Evolutionary conservation across 148 eudicot species (phyloP).

Genomic region (Persicaria maculosa): DNA sequence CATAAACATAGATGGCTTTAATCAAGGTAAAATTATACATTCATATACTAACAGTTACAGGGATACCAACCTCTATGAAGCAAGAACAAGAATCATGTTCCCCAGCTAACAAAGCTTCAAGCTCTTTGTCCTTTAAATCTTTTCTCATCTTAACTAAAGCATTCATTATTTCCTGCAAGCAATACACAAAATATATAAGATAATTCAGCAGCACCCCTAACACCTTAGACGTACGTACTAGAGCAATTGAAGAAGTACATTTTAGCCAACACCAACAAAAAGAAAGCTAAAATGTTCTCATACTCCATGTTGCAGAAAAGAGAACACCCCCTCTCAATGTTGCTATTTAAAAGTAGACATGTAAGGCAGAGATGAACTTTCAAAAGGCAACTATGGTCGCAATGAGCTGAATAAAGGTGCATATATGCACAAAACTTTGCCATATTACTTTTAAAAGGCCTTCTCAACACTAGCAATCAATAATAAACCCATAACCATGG

Average conservation of each 20-base stretch:
- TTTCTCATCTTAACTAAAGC: constrained; percentile 73
- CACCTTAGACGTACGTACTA: not conserved
- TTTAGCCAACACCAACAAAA: not conserved
- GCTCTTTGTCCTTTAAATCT: constrained; percentile 77
- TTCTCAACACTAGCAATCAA: not conserved
- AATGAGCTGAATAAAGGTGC: not conserved
- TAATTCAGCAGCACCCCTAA: not conserved
- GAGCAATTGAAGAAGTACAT: not conserved
- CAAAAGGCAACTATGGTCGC: not conserved
- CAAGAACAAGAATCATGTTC: constrained; percentile 92
- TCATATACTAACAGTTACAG: not conserved
- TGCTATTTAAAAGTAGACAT: not conserved
- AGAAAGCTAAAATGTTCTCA: not conserved
- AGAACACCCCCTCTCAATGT: not conserved
- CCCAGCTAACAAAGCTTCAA: constrained; percentile 80
- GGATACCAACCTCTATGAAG: constrained; percentile 68
- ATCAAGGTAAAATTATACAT: not conserved
- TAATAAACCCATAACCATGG: not conserved
- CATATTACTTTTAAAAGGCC: not conserved
- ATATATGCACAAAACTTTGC: not conserved
- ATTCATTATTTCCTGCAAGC: constrained; percentile 62
- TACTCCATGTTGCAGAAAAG: not conserved
- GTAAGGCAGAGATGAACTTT: not conserved
- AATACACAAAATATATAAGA: constrained; percentile 1
- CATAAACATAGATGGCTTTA: not conserved